phyloP scores from a whole-genome alignment of 2,329 filamentous ascomycete species.

The Rhinocladiella similis region DNA sequence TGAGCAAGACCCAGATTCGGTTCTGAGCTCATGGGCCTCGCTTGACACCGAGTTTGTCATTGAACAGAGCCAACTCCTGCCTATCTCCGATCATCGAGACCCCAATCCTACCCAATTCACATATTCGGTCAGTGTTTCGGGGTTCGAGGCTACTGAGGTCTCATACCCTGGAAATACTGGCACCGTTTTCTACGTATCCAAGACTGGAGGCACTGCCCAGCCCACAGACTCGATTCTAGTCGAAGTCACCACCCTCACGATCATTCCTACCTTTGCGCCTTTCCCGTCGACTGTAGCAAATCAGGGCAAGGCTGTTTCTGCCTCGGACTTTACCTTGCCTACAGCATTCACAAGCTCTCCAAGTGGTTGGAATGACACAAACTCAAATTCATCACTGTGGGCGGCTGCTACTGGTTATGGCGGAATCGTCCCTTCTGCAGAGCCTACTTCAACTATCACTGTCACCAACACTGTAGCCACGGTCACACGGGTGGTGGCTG shows the following conservation, averaged over 20 bases:
- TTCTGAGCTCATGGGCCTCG: constrained; percentile 19
- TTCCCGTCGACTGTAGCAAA: constrained; percentile 1
- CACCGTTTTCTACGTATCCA: constrained; percentile 22
- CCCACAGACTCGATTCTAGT: constrained; percentile 12
- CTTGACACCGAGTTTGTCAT: constrained; percentile 22
- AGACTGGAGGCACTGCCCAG: constrained; percentile 4
- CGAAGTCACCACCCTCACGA: constrained; percentile 18
- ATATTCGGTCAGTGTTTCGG: constrained; percentile 21
- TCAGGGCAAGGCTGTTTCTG: neutral
- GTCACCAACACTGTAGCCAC: constrained; percentile 5
- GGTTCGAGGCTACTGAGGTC: constrained; percentile 26
- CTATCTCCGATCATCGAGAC: constrained; percentile 13
- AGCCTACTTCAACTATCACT: constrained; percentile 5
- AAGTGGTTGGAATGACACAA: constrained; percentile 20
- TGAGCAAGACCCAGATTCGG: constrained; percentile 22
- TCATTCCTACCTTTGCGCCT: constrained; percentile 1
- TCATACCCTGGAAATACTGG: constrained; percentile 9
- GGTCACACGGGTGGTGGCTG: constrained; percentile 2
- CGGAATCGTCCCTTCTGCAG: neutral
- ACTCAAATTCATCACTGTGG: constrained; percentile 5
- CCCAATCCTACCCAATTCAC: constrained; percentile 18
- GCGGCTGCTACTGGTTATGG: neutral
- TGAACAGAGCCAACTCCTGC: constrained; percentile 19
- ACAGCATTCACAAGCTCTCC: constrained; percentile 15
- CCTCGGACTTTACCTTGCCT: constrained; percentile 1